A percentile compares a stretch with the other conserved stretches of the same genome.
These are phyloP conservation scores for Dothiorella sarmentorum DNA, from an alignment of 2,329 filamentous ascomycete genomes.

Conservation along the genomic window DNA sequence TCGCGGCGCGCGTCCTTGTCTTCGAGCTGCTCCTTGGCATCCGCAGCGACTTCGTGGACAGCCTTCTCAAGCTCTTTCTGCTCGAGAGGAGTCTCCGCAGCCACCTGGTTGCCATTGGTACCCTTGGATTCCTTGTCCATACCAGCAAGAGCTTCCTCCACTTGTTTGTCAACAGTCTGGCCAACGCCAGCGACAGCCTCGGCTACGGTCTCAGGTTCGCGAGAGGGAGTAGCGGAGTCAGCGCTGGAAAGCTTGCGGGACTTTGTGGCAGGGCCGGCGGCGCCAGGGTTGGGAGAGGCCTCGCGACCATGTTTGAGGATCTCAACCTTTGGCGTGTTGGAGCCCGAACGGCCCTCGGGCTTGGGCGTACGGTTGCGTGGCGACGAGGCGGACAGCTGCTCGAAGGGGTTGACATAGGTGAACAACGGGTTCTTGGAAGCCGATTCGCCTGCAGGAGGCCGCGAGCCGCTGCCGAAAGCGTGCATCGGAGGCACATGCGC, in stretches of 20 bases:
- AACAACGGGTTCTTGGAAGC: conserved; percentile 51
- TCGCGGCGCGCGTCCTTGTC: conserved; percentile 52
- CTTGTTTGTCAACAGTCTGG: conserved; percentile 55
- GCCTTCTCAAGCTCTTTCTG: conserved; percentile 40
- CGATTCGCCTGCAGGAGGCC: conserved; percentile 34
- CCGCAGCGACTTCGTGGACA: conserved; percentile 20
- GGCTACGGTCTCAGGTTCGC: conserved; percentile 60
- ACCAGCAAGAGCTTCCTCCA: conserved; percentile 62
- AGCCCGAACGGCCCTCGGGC: conserved; percentile 28
- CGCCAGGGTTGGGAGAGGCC: conserved; percentile 29
- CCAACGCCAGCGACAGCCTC: conserved; percentile 67
- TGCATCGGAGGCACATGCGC: conserved; percentile 30
- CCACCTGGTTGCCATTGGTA: conserved; percentile 41
- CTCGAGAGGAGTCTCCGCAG: conserved; percentile 42
- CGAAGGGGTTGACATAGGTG: conserved; percentile 70
- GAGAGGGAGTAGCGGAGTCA: conserved; percentile 21
- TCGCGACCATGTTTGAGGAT: conserved; percentile 45
- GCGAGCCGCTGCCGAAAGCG: conserved; percentile 38
- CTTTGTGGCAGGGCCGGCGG: conserved; percentile 33
- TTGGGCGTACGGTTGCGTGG: conserved; percentile 58
- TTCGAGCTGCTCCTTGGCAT: conserved; percentile 44
- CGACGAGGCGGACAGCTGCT: conserved; percentile 64
- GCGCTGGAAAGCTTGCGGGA: conserved; percentile 32
- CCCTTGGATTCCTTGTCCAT: conserved; percentile 42
- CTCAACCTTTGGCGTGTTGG: conserved; percentile 39